Evolutionary conservation across 2,329 filamentous ascomycete species (phyloP).

Genomic region (Fusarium sp.): DNA sequence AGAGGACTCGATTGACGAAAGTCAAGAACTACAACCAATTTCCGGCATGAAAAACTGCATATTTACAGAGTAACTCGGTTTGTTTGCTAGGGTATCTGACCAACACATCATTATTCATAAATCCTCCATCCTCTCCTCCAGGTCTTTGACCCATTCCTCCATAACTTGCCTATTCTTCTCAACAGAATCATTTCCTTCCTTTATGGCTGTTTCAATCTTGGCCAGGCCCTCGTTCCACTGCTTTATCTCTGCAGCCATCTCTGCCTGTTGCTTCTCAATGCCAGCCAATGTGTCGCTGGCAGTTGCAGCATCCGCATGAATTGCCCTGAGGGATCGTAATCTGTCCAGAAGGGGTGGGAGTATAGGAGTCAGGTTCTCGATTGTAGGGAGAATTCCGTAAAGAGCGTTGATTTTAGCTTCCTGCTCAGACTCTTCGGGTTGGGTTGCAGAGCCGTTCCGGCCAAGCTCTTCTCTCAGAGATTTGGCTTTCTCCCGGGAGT

Average conservation of each 20-base stretch:
- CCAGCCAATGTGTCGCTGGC: slow-evolving; percentile 82
- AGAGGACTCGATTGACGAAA: not conserved
- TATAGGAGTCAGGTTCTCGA: slow-evolving; percentile 86
- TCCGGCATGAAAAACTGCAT: not conserved
- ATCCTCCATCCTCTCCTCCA: slow-evolving; percentile 81
- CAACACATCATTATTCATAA: slow-evolving; percentile 57
- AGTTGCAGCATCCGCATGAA: slow-evolving; percentile 88
- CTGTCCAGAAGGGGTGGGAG: slow-evolving; percentile 88
- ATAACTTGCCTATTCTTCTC: slow-evolving; percentile 86
- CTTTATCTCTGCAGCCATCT: slow-evolving; percentile 86
- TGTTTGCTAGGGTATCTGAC: slow-evolving; percentile 52
- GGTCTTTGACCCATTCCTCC: slow-evolving; percentile 87
- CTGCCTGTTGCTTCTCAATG: slow-evolving; percentile 82
- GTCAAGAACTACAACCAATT: not conserved
- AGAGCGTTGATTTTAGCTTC: slow-evolving; percentile 90
- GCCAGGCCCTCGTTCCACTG: slow-evolving; percentile 87
- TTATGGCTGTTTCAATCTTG: slow-evolving; percentile 81
- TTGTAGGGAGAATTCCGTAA: slow-evolving; percentile 88
- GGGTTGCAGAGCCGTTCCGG: slow-evolving; percentile 58
- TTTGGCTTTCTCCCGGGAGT: slow-evolving; percentile 73
- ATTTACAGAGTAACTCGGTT: slow-evolving; percentile 10
- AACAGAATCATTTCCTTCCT: slow-evolving; percentile 76
- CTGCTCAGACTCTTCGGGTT: slow-evolving; percentile 74
- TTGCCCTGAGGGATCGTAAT: slow-evolving; percentile 82
- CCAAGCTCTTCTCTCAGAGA: slow-evolving; percentile 71